Conservation (phyloP, 257 asterid species). For the Ehretia macrophylla region DNA sequence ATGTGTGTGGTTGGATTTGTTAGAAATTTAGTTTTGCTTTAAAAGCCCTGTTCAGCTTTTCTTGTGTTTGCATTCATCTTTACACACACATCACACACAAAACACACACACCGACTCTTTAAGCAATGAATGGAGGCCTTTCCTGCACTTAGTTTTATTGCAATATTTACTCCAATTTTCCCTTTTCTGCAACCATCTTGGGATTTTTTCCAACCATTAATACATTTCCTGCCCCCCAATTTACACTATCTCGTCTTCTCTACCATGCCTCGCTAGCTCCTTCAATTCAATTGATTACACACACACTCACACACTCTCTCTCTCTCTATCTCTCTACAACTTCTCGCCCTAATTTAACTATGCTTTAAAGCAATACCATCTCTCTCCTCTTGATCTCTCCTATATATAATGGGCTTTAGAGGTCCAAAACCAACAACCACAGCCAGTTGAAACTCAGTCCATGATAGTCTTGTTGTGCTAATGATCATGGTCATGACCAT, state of each 20-base stretch:
- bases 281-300: constrained; percentile 17
- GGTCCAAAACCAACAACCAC: constrained; percentile 19
- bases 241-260: constrained; percentile 29
- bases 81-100: constrained; percentile 15
- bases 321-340: not conserved
- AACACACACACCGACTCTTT: constrained; percentile 32
- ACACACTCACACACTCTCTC: constrained; percentile 4
- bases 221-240: constrained; percentile 38
- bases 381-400: constrained; percentile 15
- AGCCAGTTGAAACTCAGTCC: not conserved
- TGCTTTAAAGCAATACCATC: constrained; percentile 26
- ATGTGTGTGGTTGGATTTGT: constrained; percentile 56
- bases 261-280: constrained; percentile 20
- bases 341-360: constrained; percentile 29
- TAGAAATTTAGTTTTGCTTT: constrained; percentile 50
- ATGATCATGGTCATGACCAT: not conserved
- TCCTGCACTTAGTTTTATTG: constrained; percentile 53
- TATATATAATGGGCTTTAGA: constrained; percentile 31
- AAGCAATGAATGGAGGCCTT: constrained; percentile 58
- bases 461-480: not conserved
- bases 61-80: not conserved
- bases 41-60: constrained; percentile 39
- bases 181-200: constrained; percentile 55
- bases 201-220: constrained; percentile 54
- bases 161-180: constrained; percentile 57